Percentiles rank a stretch among this genome's conserved stretches.
These are phyloP conservation scores for Halophytophthora polymorphica DNA, from an alignment of 352 stramenopile genomes.

Conservation along the genomic window DNA sequence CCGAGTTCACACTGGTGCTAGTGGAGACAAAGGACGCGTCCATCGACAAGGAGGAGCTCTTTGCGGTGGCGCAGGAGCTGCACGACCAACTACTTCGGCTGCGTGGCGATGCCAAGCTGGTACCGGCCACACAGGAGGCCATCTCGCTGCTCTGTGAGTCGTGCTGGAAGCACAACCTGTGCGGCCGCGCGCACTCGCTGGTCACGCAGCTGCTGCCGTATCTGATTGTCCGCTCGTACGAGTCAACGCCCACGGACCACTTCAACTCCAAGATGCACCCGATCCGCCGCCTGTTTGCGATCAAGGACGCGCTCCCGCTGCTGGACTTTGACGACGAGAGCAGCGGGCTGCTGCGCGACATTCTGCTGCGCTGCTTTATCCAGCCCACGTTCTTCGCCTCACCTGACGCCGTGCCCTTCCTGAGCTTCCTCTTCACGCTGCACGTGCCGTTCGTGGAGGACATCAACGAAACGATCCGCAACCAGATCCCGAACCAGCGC, in stretches of 20 bases:
- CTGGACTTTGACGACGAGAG: slow-evolving; percentile 85
- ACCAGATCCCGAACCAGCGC: slow-evolving; percentile 81
- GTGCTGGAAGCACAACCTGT: slow-evolving; percentile 70
- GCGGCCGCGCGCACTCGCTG: slow-evolving; percentile 53
- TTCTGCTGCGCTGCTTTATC: slow-evolving; percentile 87
- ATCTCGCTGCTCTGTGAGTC: slow-evolving; percentile 72
- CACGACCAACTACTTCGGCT: slow-evolving; percentile 66
- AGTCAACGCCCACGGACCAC: slow-evolving; percentile 39
- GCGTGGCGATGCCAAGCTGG: slow-evolving; percentile 34
- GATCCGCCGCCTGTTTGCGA: slow-evolving; percentile 67
- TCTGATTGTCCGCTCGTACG: slow-evolving; percentile 79
- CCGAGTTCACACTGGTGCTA: slow-evolving; percentile 55
- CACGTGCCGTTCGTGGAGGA: slow-evolving; percentile 80
- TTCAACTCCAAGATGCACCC: slow-evolving; percentile 72
- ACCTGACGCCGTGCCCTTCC: slow-evolving; percentile 74
- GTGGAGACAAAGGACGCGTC: slow-evolving; percentile 53
- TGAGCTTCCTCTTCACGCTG: slow-evolving; percentile 86
- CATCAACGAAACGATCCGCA: slow-evolving; percentile 87
- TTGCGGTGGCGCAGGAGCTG: slow-evolving; percentile 57
- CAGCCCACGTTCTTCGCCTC: slow-evolving; percentile 83
- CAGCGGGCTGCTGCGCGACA: slow-evolving; percentile 69
- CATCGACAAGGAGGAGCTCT: slow-evolving; percentile 52
- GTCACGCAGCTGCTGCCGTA: slow-evolving; percentile 84
- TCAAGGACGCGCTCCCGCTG: slow-evolving; percentile 74
- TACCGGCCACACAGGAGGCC: slow-evolving; percentile 56